Evolutionary conservation across 176 grass and related monocot genomes (phyloP).

Genomic region (Aegilops bicornis): DNA sequence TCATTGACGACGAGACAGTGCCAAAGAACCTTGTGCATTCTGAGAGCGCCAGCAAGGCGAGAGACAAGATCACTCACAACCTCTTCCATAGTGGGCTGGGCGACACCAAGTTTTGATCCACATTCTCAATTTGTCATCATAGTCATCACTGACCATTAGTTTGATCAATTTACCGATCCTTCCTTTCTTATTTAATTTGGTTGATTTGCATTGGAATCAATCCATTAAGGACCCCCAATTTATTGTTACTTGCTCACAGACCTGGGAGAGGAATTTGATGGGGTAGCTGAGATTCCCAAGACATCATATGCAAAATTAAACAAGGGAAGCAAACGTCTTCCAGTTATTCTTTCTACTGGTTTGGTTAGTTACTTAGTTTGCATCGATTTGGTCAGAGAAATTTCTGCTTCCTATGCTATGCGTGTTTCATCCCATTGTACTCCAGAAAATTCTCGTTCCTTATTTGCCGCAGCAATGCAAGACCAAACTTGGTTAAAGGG

Average conservation of each 20-base stretch:
- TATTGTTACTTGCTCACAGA: neutral
- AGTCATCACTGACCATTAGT: neutral
- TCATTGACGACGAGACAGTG: neutral
- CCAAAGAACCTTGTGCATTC: constrained; percentile 31
- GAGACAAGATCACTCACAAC: neutral
- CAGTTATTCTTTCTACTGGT: neutral
- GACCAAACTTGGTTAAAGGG: neutral
- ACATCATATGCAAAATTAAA: neutral
- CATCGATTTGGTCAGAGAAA: neutral
- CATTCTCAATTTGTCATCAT: neutral
- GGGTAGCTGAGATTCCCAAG: neutral
- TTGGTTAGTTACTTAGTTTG: neutral
- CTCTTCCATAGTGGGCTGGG: neutral
- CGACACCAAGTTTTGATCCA: constrained; percentile 4
- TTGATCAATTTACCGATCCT: neutral
- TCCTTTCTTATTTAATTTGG: neutral
- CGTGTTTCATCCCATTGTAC: neutral
- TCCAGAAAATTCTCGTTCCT: neutral
- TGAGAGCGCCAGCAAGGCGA: neutral
- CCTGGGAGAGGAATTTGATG: neutral
- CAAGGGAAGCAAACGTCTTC: neutral
- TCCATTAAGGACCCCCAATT: neutral
- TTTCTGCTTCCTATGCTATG: neutral
- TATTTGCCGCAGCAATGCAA: neutral
- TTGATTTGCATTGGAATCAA: neutral